Percentiles rank a stretch among this genome's conserved stretches.
Evolutionary conservation across 306 rosid genomes (phyloP).

Genomic region (Arachis hypogaea): DNA sequence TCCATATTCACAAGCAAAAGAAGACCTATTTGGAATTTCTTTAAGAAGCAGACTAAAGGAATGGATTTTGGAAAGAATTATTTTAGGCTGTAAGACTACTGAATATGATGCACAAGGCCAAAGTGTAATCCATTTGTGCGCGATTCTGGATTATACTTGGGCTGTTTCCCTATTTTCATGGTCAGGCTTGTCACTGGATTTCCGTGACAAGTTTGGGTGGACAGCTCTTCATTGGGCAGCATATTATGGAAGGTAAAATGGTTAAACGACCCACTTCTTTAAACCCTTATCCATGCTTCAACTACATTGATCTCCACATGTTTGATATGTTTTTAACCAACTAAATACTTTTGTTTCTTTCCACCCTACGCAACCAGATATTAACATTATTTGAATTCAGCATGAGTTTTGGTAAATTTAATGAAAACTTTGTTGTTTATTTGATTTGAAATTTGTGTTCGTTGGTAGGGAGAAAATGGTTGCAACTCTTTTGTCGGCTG

Average conservation of each 20-base stretch:
- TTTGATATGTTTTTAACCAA: slow-evolving; percentile 29
- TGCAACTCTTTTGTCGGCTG: slow-evolving; percentile 71
- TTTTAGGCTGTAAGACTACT: slow-evolving; percentile 59
- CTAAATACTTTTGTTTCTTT: slow-evolving; percentile 21
- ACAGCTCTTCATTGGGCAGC: slow-evolving; percentile 99
- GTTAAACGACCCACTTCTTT: slow-evolving; percentile 22
- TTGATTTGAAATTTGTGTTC: slow-evolving; percentile 33
- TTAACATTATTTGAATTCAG: slow-evolving; percentile 18
- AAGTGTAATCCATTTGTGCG: slow-evolving; percentile 94
- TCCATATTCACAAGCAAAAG: slow-evolving; percentile 72
- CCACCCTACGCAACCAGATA: slow-evolving; percentile 7
- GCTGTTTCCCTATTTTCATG: slow-evolving; percentile 70
- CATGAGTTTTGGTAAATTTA: slow-evolving; percentile 19
- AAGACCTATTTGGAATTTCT: slow-evolving; percentile 57
- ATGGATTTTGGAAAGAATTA: slow-evolving; percentile 82
- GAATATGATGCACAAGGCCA: slow-evolving; percentile 78
- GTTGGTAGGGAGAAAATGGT: slow-evolving; percentile 92
- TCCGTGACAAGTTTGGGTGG: slow-evolving; percentile 95
- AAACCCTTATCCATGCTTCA: slow-evolving; percentile 22
- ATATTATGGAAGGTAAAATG: slow-evolving; percentile 72
- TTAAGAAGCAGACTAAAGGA: slow-evolving; percentile 77
- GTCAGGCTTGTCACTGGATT: slow-evolving; percentile 87
- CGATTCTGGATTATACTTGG: slow-evolving; percentile 88
- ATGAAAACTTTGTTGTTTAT: slow-evolving; percentile 14
- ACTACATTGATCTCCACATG: slow-evolving; percentile 27